Base-by-base conservation (phyloP, 495 filamentous ascomycete species). In the Penicillium paxilli region DNA sequence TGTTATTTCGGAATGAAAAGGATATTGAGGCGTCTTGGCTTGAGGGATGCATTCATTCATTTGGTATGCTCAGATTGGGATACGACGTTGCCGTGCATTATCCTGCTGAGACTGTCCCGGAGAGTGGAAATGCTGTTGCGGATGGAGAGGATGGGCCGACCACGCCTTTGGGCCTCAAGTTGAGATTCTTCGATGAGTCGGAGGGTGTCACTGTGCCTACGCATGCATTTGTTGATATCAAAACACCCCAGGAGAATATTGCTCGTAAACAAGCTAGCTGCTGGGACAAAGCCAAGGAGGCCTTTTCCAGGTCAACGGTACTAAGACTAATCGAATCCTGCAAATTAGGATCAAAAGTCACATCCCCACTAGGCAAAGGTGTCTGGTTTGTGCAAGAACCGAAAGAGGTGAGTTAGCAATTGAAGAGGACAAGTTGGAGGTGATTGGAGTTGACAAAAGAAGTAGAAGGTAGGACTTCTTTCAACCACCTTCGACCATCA, bases 21-120 rank as follows among this genome's bases (percentile, higher is more conserved):
- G 45, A 59, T 41, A 50, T 60, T 30, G 56, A 63, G 25, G 52
- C 57, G 9, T 56, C 56, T 0, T 63, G 52, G 60, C 26, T 53
- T 17, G 60, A 63, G 19, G 60, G 60, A 0, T 56, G 45, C 42
- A 56, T 58, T 9, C 51, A 48, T 5, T 48, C 52, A 1, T 63
- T 63, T 51, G 60, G 60, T 4, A 25, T 52, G 9, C 33, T 63
- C 14, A 33, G 60, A 12, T 40, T 63, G 32, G 56, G 56, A 14
- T 59, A 60, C 30, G 60, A 56, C 35, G 52, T 59, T 17, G 51
- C 52, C 0, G 51, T 51, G 2, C 55, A 55, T 47, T 54, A 55
- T 44, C 51, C 59, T 5, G 42, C 51, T 17, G 40, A 52, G 17
- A 32, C 55, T 2, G 42, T 54, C 20, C 16, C 44, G 0, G 42